Evolutionary conservation across 345 rosid species (phyloP).

Genomic region (Hypericum perforatum): DNA sequence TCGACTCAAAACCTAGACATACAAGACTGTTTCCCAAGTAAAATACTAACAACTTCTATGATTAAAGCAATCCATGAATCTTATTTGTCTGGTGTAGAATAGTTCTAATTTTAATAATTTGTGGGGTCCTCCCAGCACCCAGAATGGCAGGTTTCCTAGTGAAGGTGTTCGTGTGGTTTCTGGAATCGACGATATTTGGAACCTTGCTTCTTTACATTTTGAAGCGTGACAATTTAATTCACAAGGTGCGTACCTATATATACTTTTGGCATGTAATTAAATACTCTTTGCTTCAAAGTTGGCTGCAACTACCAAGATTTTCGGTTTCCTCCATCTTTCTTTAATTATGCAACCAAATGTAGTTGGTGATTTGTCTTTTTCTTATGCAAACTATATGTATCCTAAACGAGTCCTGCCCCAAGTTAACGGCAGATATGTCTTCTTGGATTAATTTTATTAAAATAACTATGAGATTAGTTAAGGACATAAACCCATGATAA

Average conservation of each 20-base stretch:
- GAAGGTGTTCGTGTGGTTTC: constrained; percentile 47
- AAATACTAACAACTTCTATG: not conserved
- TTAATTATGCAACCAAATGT: no score
- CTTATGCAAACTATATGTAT: no score
- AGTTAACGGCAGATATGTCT: no score
- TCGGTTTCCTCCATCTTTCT: not conserved
- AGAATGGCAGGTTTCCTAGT: constrained; percentile 63
- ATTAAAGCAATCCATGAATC: not conserved
- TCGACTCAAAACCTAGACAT: no score
- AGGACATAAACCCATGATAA: no score
- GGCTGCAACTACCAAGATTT: not conserved
- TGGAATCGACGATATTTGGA: constrained; percentile 44
- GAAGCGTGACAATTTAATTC: constrained; percentile 47
- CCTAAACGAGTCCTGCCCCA: no score
- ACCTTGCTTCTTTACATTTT: constrained; percentile 29
- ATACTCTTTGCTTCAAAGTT: not conserved
- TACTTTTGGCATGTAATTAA: not conserved
- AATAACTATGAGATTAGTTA: no score
- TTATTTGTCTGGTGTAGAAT: not conserved
- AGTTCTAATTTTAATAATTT: not conserved
- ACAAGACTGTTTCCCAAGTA: no score
- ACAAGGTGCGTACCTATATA: constrained; percentile 28
- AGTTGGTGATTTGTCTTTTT: no score
- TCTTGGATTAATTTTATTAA: no score
- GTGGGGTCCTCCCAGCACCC: constrained; percentile 30